Evolutionary conservation across 139 green algal genomes (phyloP), one percentile per base, ranked within the genome.

Genomic region (Volvox reticuliferus): DNA sequence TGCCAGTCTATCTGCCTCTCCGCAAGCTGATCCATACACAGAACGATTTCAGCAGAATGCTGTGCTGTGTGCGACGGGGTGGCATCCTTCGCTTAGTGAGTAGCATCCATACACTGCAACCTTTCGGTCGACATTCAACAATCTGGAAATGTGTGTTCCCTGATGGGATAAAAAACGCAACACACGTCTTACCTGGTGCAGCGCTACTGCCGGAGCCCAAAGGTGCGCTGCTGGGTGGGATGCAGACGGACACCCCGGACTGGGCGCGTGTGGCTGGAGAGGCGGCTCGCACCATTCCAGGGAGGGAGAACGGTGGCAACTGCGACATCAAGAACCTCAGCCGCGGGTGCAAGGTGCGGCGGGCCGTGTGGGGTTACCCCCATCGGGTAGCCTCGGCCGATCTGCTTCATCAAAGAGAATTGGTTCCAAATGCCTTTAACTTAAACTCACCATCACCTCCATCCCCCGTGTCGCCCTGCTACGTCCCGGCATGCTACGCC

Each of bases 271-370:
- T 96, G 21, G 95, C 96, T 24, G 76, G 2, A 0, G 94, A 97
- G 89, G 96, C 92, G 14, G 96, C 96, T 20, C 89, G 96, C 26
- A 98, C 96, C n/a, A 94, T 98, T n/a, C 96, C 96, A 1, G 96
- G 96, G 6, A 63, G 92, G 19, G 92, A 84, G 88, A 92, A 98
- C 80, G 96, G 96, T 30, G 96, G 96, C 73, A 98, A 98, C 92
- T 97, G 95, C 79, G 96, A 98, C 93, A 97, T 98, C 89, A 98
- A 98, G 89, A 97, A 98, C 90, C 94, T 97, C 16, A 87, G n/a
- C 24, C 73, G 71, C 1, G 79, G 87, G 20, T 91, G 87, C 87
- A 91, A 85, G 86, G 86, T 89, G 68, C 1, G 82, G 65, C 2
- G 12, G 12, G 2, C 65, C 6, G 21, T 24, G 21, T 5, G 65